phyloP scores from a whole-genome alignment of 495 filamentous ascomycete genomes.

The Pyrenula aspistea region DNA sequence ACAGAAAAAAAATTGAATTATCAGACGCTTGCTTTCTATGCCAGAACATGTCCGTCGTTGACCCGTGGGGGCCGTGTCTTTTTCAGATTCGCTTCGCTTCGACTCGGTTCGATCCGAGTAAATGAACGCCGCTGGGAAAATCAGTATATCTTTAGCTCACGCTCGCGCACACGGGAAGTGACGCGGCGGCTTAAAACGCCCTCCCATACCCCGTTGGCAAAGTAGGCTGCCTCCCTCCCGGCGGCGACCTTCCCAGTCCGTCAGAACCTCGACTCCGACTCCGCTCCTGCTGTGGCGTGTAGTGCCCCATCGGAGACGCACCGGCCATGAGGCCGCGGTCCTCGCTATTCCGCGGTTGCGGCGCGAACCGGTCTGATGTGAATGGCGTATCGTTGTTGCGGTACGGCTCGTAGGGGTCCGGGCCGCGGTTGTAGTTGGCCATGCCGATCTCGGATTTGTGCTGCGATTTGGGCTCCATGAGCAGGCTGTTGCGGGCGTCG shows the following conservation, averaged over 20 bases:
- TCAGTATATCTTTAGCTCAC: too few relatives aligned
- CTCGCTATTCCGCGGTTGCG: conserved; percentile 12
- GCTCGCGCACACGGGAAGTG: too few relatives aligned
- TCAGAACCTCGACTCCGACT: conserved; percentile 25
- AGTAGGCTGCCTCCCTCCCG: conserved; percentile 25
- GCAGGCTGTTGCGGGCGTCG: conserved; percentile 80
- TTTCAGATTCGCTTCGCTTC: too few relatives aligned
- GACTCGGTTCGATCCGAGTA: too few relatives aligned
- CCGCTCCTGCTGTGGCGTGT: conserved; percentile 18
- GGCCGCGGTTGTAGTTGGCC: conserved; percentile 28
- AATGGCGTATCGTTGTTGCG: conserved; percentile 19
- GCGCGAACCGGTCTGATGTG: too few relatives aligned
- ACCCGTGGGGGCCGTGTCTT: too few relatives aligned
- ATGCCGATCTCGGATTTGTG: conserved; percentile 33
- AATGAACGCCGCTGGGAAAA: too few relatives aligned
- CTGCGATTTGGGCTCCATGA: conserved; percentile 40
- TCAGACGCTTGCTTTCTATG: too few relatives aligned
- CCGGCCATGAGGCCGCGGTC: conserved; percentile 31
- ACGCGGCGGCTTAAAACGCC: not conserved
- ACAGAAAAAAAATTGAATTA: too few relatives aligned
- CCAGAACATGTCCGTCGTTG: too few relatives aligned
- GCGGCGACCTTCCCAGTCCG: conserved; percentile 17
- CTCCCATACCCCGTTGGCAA: conserved; percentile 8
- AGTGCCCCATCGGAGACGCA: conserved; percentile 22
- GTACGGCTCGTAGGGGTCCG: conserved; percentile 29